Percentiles rank a stretch among this genome's conserved stretches.
phyloP scores from a whole-genome alignment of 1,284 basidiomycete species.

The Trametes polyzona region DNA sequence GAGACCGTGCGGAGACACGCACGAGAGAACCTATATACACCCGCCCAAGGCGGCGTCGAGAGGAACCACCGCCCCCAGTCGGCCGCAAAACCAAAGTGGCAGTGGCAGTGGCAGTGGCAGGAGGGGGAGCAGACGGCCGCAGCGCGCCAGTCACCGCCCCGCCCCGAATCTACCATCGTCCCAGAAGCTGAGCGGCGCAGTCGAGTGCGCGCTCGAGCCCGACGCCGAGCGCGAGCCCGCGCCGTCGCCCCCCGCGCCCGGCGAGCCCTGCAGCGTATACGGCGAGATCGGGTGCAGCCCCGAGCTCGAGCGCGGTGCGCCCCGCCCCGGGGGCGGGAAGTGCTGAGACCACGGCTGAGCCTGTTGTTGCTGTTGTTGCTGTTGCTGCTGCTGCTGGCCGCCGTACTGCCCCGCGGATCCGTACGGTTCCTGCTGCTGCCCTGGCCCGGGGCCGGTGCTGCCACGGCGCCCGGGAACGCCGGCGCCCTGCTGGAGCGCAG shows the following conservation, averaged over 20 bases:
- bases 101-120: not conserved
- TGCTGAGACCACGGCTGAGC: constrained; percentile 17
- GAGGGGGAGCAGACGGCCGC: not conserved
- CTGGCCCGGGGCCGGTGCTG: constrained; percentile 8
- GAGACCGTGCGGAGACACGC: not conserved
- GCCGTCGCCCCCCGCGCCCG: not conserved
- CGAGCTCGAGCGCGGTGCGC: not conserved
- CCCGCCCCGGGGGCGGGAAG: constrained; percentile 4
- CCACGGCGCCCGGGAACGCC: constrained; percentile 8
- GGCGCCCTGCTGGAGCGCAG: not conserved
- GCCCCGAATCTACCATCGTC: constrained; percentile 17
- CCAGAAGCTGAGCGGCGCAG: constrained; percentile 19
- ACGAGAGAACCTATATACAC: not conserved
- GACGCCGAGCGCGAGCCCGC: constrained; percentile 16
- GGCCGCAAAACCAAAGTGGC: not conserved
- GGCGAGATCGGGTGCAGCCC: constrained; percentile 13
- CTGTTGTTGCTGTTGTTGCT: no score
- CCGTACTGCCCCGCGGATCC: constrained; percentile 14
- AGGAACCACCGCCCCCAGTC: no score
- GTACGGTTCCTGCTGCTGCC: not conserved
- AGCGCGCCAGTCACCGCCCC: constrained; percentile 15
- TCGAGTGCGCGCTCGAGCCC: constrained; percentile 17
- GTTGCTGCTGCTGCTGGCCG: not conserved
- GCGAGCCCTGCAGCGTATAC: constrained; percentile 22
- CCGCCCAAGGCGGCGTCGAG: not conserved